Evolutionary conservation across 1,284 basidiomycete genomes (phyloP), one percentile per base, ranked within the genome.

Genomic region (Cystobasidium sp.): DNA sequence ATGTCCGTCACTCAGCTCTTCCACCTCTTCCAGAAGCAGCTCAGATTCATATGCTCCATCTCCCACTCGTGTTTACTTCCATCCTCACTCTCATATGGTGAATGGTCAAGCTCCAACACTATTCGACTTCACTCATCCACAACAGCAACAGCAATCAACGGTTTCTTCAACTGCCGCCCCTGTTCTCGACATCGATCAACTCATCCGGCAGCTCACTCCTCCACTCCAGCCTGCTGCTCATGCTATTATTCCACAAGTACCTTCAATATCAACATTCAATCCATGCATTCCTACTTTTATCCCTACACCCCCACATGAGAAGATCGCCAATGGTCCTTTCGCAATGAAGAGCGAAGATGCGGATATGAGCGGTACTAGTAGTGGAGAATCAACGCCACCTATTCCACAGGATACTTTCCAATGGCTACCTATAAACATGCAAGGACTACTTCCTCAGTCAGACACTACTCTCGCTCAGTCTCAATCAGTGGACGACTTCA

Each of bases 1-100:
- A 10, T 66, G 64, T 37, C 64, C 64, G 3, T 66, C 64, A 53
- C 64, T 66, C 51, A 66, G 64, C 51, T 66, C 64, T 41, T 66
- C 64, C 41, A 53, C 51, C 8, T 66, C 64, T 66, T 66, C 64
- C 1, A n/a, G 64, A 18, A 52, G 20, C 51, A 52, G 24, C 22
- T 66, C 64, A 46, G 64, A 47, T 44, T 51, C 64, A 44, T 66
- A 49, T 31, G 31, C 20, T n/a, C 20, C 9, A 6, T 18, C 64
- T 66, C 61, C 61, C 31, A 24, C 61, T 44, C 18, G 18, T 46
- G 61, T 6, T 18, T 14, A 22, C 20, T 66, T 66, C 39, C 41
- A 51, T 8, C 43, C 53, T 41, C 22, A 47, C 6, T 12, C 1
- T 14, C 18, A 41, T 46, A 14, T 37, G 31, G 9, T 24, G 24